Evolutionary conservation across 345 rosid genomes (phyloP).

Genomic region (Brassica rapa): DNA sequence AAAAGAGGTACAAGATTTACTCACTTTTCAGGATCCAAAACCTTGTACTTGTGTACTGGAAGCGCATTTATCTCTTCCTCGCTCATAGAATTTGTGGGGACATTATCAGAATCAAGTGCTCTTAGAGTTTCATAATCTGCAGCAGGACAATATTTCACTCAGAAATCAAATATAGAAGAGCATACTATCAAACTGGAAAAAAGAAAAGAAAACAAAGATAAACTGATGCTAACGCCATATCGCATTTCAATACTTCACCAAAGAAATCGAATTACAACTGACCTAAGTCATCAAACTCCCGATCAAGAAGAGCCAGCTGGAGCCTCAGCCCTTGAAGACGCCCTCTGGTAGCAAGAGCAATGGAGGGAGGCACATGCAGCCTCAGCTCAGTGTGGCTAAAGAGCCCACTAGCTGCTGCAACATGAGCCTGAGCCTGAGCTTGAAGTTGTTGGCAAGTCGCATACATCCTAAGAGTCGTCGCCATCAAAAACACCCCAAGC

Average conservation of each 20-base stretch:
- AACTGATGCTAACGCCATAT: not conserved
- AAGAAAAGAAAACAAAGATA: not conserved
- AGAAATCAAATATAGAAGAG: not conserved
- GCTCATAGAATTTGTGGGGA: conserved; percentile 70
- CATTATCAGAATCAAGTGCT: conserved; percentile 83
- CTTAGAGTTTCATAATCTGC: conserved; percentile 94
- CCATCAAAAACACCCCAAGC: conserved; percentile 85
- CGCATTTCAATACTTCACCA: not conserved
- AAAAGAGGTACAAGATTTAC: not conserved
- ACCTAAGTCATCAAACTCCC: conserved; percentile 96
- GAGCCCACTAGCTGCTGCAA: conserved; percentile 82
- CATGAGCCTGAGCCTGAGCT: conserved; percentile 94
- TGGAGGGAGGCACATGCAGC: conserved; percentile 86
- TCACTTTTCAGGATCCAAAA: conserved; percentile 54
- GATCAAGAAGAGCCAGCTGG: conserved; percentile 95
- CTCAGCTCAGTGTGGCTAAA: conserved; percentile 87
- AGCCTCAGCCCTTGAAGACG: conserved; percentile 91
- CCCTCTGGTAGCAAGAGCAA: conserved; percentile 88
- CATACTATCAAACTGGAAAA: not conserved
- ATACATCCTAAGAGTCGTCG: conserved; percentile 87
- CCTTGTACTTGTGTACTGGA: conserved; percentile 86
- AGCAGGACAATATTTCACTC: conserved; percentile 7
- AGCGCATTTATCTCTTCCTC: conserved; percentile 95
- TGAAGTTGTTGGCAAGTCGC: conserved; percentile 95
- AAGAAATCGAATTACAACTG: not conserved